These are phyloP conservation scores for Penicillium egyptiacum DNA, from an alignment of 495 filamentous ascomycete species.

Conservation along the genomic window DNA sequence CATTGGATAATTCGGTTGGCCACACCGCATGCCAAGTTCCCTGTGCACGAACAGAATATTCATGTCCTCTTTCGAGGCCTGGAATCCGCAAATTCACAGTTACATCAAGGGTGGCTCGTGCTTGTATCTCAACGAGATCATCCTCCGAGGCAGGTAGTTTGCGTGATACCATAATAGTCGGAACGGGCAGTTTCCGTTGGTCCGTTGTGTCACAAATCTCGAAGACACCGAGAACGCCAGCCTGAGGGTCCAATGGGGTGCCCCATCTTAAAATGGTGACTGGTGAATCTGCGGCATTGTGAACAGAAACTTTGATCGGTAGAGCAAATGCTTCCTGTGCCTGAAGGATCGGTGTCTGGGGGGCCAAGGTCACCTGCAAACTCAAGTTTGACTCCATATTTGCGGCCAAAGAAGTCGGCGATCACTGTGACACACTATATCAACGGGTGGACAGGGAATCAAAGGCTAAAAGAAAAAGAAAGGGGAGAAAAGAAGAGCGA, in stretches of 20 bases:
- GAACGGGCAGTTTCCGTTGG: constrained; percentile 34
- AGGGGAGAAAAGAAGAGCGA: neutral
- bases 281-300: constrained; percentile 39
- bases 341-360: constrained; percentile 13
- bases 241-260: constrained; percentile 49
- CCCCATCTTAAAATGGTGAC: constrained; percentile 51
- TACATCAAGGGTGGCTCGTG: constrained; percentile 20
- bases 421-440: neutral
- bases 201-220: constrained; percentile 37
- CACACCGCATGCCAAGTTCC: constrained; percentile 39
- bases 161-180: constrained; percentile 46
- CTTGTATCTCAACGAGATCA: constrained; percentile 44
- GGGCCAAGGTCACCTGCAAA: constrained; percentile 26
- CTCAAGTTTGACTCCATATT: constrained; percentile 14
- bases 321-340: constrained; percentile 19
- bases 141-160: constrained; percentile 42
- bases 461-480: too few relatives aligned
- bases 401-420: neutral
- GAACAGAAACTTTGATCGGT: constrained; percentile 37
- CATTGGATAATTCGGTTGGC: constrained; percentile 20
- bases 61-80: constrained; percentile 22
- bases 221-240: constrained; percentile 48
- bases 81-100: constrained; percentile 19
- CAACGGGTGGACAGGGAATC: too few relatives aligned
- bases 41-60: constrained; percentile 31